Evolutionary conservation across 768 basidiomycete species (phyloP).

Genomic region (Leccinum subtestaceum): DNA sequence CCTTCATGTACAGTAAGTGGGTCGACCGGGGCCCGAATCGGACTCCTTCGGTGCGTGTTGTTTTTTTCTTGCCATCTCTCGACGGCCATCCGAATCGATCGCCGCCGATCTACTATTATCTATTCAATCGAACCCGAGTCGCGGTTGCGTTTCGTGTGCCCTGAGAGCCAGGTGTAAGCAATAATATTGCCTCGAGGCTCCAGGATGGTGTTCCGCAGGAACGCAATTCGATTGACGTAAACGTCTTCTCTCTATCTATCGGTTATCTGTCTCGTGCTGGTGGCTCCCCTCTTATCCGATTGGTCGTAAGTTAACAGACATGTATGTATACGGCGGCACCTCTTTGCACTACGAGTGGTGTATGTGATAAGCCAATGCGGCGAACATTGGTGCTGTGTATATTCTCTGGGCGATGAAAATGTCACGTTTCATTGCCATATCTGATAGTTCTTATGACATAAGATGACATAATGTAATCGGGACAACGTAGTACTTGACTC

Average conservation of each 20-base stretch:
- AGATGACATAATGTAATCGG: too few relatives aligned
- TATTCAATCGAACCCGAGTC: not conserved
- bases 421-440: too few relatives aligned
- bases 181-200: constrained; percentile 13
- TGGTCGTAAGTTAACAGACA: not conserved
- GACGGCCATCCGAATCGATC: constrained; percentile 8
- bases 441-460: too few relatives aligned
- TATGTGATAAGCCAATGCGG: constrained; percentile 9
- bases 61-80: not conserved
- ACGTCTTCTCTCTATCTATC: constrained; percentile 7
- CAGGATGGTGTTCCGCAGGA: constrained; percentile 5
- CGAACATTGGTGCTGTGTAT: not conserved
- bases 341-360: not conserved
- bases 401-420: too few relatives aligned
- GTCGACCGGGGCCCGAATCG: not conserved
- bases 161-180: constrained; percentile 7
- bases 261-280: not conserved
- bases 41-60: not conserved
- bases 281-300: not conserved
- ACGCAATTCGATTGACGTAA: constrained; percentile 11
- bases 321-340: not conserved
- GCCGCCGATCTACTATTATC: not conserved
- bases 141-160: constrained; percentile 1
- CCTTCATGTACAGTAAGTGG: not conserved
- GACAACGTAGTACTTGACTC: too few relatives aligned